Evolutionary conservation across 2,329 filamentous ascomycete genomes (phyloP).

Genomic region (Botrytis sinoallii): DNA sequence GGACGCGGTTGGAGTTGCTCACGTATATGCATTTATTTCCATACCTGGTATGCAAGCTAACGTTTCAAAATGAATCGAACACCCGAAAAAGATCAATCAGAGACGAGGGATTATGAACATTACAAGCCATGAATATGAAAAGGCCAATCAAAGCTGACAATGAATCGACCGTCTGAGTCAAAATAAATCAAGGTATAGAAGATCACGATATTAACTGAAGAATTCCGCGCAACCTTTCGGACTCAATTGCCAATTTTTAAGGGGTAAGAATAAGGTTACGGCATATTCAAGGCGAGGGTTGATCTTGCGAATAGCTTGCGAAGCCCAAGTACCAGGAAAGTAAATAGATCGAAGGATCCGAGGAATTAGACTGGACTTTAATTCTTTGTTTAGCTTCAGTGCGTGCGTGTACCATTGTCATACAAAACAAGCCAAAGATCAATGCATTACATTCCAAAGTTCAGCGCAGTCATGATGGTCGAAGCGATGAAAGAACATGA

Average conservation of each 20-base stretch:
- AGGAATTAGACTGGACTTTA: background rate
- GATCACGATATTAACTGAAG: background rate
- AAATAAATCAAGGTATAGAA: background rate
- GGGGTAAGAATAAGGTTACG: background rate
- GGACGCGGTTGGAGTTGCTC: background rate
- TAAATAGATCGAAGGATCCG: background rate
- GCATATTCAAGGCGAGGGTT: background rate
- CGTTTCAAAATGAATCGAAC: constrained; percentile 11
- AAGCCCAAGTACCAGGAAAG: background rate
- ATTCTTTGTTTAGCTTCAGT: background rate
- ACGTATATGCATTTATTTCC: background rate
- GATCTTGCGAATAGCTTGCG: background rate
- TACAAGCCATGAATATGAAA: background rate
- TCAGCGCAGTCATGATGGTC: background rate
- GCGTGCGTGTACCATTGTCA: constrained; percentile 7
- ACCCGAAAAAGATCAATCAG: background rate
- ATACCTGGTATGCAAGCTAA: constrained; percentile 5
- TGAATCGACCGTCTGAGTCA: background rate
- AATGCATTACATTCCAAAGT: constrained; percentile 13
- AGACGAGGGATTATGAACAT: background rate
- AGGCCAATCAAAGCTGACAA: background rate
- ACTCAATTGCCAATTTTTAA: background rate
- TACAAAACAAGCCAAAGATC: constrained; percentile 17
- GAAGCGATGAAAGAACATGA: background rate
- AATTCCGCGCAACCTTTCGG: background rate